Evolutionary conservation across 495 filamentous ascomycete genomes (phyloP), one percentile per base, ranked within the genome.

Genomic region (Penicillium steckii): DNA sequence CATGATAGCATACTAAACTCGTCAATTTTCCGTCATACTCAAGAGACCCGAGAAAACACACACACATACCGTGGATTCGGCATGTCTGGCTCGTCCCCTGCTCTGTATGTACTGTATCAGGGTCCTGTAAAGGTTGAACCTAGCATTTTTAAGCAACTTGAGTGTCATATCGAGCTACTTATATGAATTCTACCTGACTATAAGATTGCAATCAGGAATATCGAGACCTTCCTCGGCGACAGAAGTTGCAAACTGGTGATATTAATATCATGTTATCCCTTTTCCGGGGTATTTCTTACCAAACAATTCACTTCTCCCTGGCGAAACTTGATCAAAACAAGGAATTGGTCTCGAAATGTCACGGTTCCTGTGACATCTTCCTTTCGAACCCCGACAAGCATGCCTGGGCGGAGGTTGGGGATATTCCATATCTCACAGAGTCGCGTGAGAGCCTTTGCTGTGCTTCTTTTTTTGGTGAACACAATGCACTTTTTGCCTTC

Each of bases 71-170:
- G 68, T 83, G 1, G 93, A 97, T 42, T 85, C 75, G 1, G 68
- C 59, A 61, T 88, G 86, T 8, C 94, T 80, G 37, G 94, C 94
- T 55, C 94, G 80, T n/a, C 94, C 94, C 29, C 91, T 80, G 17
- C 92, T 97, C 66, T 98, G 94, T 15, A 98, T 86, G 66, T 97
- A 97, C 63, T 95, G 90, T 49, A 98, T 97, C 65, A 96, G 75
- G 0, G 94, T 96, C 8, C 80, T 67, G 67, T 91, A 96, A n/a
- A 96, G 78, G 66, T 97, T 87, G 61, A 97, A 98, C 18, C 86
- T 75, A 15, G 6, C 7, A n/a, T 37, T n/a, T n/a, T 0, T 13
- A n/a, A n/a, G n/a, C n/a, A n/a, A n/a, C n/a, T n/a, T 0, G n/a
- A 19, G 53, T 44, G 61, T 47, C 21, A n/a, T n/a, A n/a, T n/a